Base-by-base conservation (phyloP, 441 rosid genomes). In the Cnidoscolus chayamansa region DNA sequence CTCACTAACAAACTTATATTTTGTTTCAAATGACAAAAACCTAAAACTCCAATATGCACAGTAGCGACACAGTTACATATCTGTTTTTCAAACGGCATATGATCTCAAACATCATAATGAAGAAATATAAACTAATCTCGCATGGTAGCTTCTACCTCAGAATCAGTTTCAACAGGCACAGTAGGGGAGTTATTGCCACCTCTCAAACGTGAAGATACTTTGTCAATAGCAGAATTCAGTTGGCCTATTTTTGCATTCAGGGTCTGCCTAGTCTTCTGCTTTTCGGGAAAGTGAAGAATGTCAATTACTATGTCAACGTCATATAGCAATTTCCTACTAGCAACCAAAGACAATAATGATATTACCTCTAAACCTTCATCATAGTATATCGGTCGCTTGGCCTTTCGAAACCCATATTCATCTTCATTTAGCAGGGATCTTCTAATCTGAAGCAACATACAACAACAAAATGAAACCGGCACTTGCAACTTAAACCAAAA, bases 171-270 rank as follows among this genome's bases (percentile, higher is more conserved):
- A 0, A 79, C 67, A 0, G 93, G 88, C 4, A 81, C 85, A 2
- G 75, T 25, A 1, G 86, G 76, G 0, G 82, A 20, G 50, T 77
- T 82, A 16, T 65, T 85, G 32, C 90, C 92, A 32, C 97, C 96
- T 85, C 92, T 88, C 82, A 94, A 77, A 20, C 98, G 93, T 12
- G 91, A 82, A 47, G 97, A 91, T 32, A 91, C 93, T n/a, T 89
- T 89, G 88, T 94, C 97, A 43, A 94, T 94, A 17, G 98, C 97
- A 72, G 89, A 84, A 78, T 90, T 94, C 71, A 94, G 92, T 76
- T 94, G 98, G 83, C 87, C 79, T 75, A 91, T 88, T 82, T 94
- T 94, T 63, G 84, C 91, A 74, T 89, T 90, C 89, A 91, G 58
- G 19, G 96, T 89, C 83, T 87, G 87, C 83, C 94, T 88, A 48